These are phyloP conservation scores for Paracoccidioides lutzii DNA, from an alignment of 2,329 filamentous ascomycete genomes.

Conservation along the genomic window DNA sequence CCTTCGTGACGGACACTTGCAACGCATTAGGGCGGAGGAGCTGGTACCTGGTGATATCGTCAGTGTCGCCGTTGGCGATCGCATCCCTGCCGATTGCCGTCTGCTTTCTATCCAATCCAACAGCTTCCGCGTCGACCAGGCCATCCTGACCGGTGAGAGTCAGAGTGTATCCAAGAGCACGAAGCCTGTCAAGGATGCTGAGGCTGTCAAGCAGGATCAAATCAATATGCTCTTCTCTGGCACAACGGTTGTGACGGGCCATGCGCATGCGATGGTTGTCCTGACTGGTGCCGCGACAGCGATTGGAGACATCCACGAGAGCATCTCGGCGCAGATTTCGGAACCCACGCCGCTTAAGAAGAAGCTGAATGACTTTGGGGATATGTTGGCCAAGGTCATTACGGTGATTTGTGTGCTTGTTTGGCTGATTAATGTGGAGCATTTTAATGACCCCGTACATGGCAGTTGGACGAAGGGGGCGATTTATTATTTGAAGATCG, in stretches of 20 bases:
- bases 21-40: constrained; percentile 87
- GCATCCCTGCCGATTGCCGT: constrained; percentile 89
- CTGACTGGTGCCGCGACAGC: constrained; percentile 81
- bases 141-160: constrained; percentile 92
- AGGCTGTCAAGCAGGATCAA: constrained; percentile 94
- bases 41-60: constrained; percentile 90
- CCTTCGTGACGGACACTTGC: constrained; percentile 66
- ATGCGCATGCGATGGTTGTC: constrained; percentile 81
- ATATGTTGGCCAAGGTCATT: constrained; percentile 92
- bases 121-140: constrained; percentile 92
- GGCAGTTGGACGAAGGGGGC: constrained; percentile 92
- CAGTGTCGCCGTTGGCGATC: constrained; percentile 75
- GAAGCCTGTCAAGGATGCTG: constrained; percentile 54
- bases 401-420: constrained; percentile 92
- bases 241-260: constrained; percentile 89
- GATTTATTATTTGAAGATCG: constrained; percentile 99
- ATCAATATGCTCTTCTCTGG: constrained; percentile 97
- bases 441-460: constrained; percentile 90
- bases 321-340: constrained; percentile 94
- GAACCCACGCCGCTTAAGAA: constrained; percentile 95
- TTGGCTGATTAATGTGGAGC: constrained; percentile 96
- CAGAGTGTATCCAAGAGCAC: constrained; percentile 88
- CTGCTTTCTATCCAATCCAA: constrained; percentile 87
- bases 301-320: constrained; percentile 97
- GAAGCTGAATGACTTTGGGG: constrained; percentile 97